Evolutionary conservation across 352 stramenopile species (phyloP), one percentile per base, ranked within the genome.

Genomic region (Discostella stelligera): DNA sequence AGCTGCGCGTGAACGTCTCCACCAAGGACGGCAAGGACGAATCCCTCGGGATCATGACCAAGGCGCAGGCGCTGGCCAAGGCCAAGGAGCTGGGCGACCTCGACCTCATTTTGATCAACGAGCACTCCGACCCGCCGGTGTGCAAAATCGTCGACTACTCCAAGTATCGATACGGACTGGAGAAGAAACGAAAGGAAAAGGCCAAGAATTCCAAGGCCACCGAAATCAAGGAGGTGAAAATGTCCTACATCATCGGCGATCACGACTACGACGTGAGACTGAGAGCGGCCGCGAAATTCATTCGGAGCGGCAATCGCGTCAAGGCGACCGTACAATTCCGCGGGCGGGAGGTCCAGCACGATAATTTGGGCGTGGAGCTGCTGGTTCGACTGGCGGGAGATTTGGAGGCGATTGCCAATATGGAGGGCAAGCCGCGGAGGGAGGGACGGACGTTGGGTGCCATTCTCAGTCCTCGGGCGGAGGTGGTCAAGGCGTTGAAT

Each of bases 191-290:
- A 9, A 96, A 96, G 79, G 92, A 95, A 60, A 75, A 90, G 48
- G 90, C 88, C 55, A 95, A 95, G 77, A 95, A 95, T 83, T 85
- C 81, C 37, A 96, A 96, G 80, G 79, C 82, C n/a, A 92, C 79
- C 5, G 91, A 95, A 80, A 74, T 95, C 21, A 96, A 96, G 78
- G 92, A 96, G 77, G 86, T 96, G 0, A 96, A 95, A 74, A 95
- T 96, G 90, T 89, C 71, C 21, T 95, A 95, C 84, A 96, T 95
- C 68, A 95, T 96, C 71, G 91, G 93, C 59, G 82, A 90, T 20
- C 89, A 94, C 74, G 92, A 96, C 70, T 96, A 95, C 69, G 74
- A 86, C 65, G 89, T 94, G 0, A 69, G 89, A 23, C 77, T 85
- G 13, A 88, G 89, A 67, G 87, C 79, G 64, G 87, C 87, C 8